Evolutionary conservation across 2,329 filamentous ascomycete species (phyloP), one percentile per base, ranked within the genome.

Genomic region (Phyllosticta paracitricarpa): DNA sequence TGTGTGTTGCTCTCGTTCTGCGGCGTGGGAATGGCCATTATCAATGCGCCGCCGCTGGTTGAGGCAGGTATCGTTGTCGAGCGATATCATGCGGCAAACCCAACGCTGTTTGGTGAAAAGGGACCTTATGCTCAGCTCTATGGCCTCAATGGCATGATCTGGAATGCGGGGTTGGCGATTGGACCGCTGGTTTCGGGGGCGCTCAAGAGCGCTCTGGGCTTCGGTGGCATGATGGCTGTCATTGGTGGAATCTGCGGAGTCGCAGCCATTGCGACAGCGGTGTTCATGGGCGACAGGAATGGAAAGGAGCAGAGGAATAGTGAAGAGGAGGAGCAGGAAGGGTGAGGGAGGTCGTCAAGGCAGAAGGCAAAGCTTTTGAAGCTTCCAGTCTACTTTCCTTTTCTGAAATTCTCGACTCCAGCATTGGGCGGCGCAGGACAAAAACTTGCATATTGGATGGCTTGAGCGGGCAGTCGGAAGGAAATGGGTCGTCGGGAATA

Each of bases 51-150:
- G 0, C 77, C 77, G 9, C 77, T 85, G 8, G 83, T 86, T 19
- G 84, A 86, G 68, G 77, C 81, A 1, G 81, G 81, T 4, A 72
- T 75, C 10, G 75, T 85, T 0, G 77, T 85, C 1, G 78, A 82
- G 64, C 78, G 76, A 52, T 85, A 83, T 66, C 78, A 83, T 63
- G 74, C 78, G 54, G 78, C 78, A 1, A 86, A 86, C 61, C 75
- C 75, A 1, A 78, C 77, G 0, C 74, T 82, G 57, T 86, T 86
- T 64, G 81, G 82, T 0, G 71, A 75, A 1, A 75, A 80, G 4
- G 81, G 82, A 0, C 84, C 84, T 0, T 86, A 86, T 67, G 84
- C 84, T 1, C 85, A 88, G 70, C 75, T 87, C 0, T 88, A 87
- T 68, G 84, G 82, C 2, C 73, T 88, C 62, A 85, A 83, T 66